phyloP scores from a whole-genome alignment of 2,329 filamentous ascomycete genomes.

The Claviceps pazoutovae region DNA sequence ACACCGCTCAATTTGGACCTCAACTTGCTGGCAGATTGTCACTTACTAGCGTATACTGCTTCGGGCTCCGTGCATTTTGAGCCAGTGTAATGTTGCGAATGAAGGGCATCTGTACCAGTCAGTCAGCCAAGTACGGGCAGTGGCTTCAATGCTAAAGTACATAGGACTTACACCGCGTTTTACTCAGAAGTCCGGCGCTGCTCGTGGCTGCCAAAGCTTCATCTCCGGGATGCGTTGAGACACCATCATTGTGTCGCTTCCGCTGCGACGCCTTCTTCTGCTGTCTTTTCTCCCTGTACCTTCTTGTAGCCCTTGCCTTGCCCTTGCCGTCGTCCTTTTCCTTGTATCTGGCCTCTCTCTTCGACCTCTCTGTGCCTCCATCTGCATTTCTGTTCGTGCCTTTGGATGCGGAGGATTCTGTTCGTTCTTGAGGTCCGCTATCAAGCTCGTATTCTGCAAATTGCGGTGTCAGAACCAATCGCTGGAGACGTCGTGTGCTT shows the following conservation, averaged over 20 bases:
- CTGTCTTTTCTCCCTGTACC: background rate
- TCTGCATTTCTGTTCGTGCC: background rate
- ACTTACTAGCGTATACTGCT: conserved; percentile 1
- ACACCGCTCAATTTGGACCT: background rate
- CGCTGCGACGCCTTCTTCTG: background rate
- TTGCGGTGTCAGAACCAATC: background rate
- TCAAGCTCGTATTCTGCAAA: conserved; percentile 1
- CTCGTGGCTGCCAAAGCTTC: background rate
- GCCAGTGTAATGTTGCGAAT: background rate
- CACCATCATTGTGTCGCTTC: background rate
- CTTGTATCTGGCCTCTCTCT: background rate
- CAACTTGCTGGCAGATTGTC: background rate
- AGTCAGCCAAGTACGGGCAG: background rate
- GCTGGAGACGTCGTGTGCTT: no score
- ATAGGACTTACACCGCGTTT: background rate
- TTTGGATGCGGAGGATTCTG: background rate
- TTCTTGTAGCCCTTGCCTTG: background rate
- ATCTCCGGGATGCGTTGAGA: background rate
- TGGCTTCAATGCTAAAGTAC: background rate
- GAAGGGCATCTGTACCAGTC: background rate
- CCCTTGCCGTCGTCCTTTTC: background rate
- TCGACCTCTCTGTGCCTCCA: background rate
- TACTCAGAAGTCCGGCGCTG: background rate
- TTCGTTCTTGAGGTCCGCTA: background rate
- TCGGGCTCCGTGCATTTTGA: background rate